Conservation (phyloP, 1,284 basidiomycete species). For the Gomphus sp. region DNA sequence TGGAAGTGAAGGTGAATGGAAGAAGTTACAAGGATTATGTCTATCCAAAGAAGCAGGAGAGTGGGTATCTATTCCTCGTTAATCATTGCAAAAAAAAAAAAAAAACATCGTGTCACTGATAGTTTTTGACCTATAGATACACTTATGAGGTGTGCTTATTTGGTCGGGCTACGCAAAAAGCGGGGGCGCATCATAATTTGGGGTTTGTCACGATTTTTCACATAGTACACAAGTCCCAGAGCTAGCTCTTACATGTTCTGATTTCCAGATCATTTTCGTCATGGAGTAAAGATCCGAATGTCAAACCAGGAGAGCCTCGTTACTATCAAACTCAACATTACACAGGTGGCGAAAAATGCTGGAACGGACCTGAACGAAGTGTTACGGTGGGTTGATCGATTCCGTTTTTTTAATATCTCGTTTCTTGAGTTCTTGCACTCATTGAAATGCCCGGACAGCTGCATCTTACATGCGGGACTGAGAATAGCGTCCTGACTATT, state of each 20-base stretch:
- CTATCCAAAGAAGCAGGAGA: slow-evolving; percentile 82
- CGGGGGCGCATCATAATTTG: slow-evolving; percentile 71
- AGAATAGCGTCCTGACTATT: slow-evolving; percentile 78
- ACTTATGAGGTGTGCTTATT: slow-evolving; percentile 97
- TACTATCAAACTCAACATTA: slow-evolving; percentile 83
- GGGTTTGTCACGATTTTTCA: slow-evolving; percentile 43
- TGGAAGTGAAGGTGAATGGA: slow-evolving; percentile 88
- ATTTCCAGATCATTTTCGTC: slow-evolving; percentile 56
- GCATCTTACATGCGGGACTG: slow-evolving; percentile 74
- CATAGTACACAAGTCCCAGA: not conserved
- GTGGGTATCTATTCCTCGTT: slow-evolving; percentile 35
- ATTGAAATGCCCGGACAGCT: slow-evolving; percentile 37
- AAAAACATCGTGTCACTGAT: not conserved
- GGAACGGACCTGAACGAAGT: slow-evolving; percentile 92
- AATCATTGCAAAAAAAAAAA: too few species aligned
- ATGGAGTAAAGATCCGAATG: slow-evolving; percentile 59
- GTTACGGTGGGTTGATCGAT: slow-evolving; percentile 44
- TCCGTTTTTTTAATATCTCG: not conserved
- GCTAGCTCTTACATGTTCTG: not conserved
- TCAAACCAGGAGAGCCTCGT: slow-evolving; percentile 49
- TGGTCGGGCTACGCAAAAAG: slow-evolving; percentile 80
- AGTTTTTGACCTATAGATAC: slow-evolving; percentile 46
- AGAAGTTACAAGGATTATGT: slow-evolving; percentile 83
- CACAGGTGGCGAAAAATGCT: slow-evolving; percentile 80
- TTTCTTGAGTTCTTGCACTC: not conserved